Evolutionary conservation across 1,284 basidiomycete species (phyloP).

Genomic region (Rhodotorula sp.): DNA sequence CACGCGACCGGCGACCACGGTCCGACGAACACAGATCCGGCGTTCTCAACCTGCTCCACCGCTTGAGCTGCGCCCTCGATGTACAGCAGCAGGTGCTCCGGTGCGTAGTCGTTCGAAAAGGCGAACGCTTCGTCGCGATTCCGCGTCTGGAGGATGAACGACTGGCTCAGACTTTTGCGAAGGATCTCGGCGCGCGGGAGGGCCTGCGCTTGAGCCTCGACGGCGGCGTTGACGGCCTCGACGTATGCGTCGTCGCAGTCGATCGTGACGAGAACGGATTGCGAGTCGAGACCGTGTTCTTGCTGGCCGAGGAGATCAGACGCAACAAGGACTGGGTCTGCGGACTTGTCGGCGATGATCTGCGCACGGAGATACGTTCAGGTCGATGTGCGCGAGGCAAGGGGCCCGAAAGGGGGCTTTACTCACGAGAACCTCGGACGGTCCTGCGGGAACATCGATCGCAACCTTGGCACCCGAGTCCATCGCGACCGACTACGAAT

Average conservation of each 20-base stretch:
- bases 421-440: conserved; percentile 90
- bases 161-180: conserved; percentile 85
- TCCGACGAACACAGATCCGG: conserved; percentile 95
- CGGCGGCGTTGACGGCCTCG: conserved; percentile 72
- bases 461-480: conserved; percentile 95
- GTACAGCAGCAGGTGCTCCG: conserved; percentile 92
- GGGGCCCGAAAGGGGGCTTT: background rate
- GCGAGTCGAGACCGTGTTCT: conserved; percentile 96
- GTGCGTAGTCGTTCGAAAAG: conserved; percentile 97
- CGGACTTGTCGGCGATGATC: conserved; percentile 88
- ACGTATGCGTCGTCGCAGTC: conserved; percentile 64
- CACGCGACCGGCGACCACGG: conserved; percentile 91
- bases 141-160: conserved; percentile 75
- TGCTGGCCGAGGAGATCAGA: conserved; percentile 96
- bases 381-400: no score
- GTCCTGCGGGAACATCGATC: conserved; percentile 99
- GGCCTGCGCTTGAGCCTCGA: conserved; percentile 82
- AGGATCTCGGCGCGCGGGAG: conserved; percentile 87
- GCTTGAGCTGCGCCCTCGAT: conserved; percentile 66
- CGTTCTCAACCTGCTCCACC: conserved; percentile 74
- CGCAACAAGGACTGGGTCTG: conserved; percentile 86
- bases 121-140: conserved; percentile 71
- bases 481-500: conserved; percentile 50
- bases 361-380: conserved; percentile 47
- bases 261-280: conserved; percentile 88